These are phyloP conservation scores for Talaromyces sp. DNA, from an alignment of 2,329 filamentous ascomycete genomes.

Conservation along the genomic window DNA sequence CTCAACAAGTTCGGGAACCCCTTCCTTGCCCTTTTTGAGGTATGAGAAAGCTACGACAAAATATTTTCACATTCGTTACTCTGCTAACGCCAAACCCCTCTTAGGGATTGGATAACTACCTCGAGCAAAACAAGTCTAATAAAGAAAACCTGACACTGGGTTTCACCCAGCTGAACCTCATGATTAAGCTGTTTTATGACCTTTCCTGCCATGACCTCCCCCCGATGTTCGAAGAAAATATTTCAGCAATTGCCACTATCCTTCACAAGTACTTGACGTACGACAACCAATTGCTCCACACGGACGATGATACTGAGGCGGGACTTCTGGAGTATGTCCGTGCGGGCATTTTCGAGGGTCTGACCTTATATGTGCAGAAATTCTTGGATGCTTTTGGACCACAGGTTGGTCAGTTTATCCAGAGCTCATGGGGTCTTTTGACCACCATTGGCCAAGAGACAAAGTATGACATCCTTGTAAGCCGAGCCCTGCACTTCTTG, in stretches of 20 bases:
- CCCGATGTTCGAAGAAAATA: constrained; percentile 88
- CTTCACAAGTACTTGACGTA: constrained; percentile 94
- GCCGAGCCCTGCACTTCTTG: constrained; percentile 90
- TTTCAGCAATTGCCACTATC: constrained; percentile 73
- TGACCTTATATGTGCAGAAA: constrained; percentile 90
- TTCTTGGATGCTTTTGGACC: constrained; percentile 91
- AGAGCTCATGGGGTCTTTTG: constrained; percentile 86
- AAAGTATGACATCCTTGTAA: constrained; percentile 92
- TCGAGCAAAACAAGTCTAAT: constrained; percentile 75
- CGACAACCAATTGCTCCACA: constrained; percentile 78
- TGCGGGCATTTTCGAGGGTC: constrained; percentile 86
- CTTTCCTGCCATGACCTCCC: constrained; percentile 97
- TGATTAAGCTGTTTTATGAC: constrained; percentile 92
- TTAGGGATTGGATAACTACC: constrained; percentile 54
- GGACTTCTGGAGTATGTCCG: constrained; percentile 84
- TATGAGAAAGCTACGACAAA: constrained; percentile 46
- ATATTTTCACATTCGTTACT: neutral
- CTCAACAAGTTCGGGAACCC: constrained; percentile 79
- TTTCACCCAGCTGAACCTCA: constrained; percentile 82
- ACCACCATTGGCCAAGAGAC: constrained; percentile 84
- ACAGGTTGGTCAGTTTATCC: constrained; percentile 81
- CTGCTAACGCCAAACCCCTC: neutral
- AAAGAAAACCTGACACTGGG: constrained; percentile 73
- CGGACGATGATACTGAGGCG: constrained; percentile 86
- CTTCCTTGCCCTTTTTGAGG: constrained; percentile 77